A percentile compares a stretch with the other conserved stretches of the same genome.
These are phyloP conservation scores for Arthrinium phaeospermum DNA, from an alignment of 2,329 filamentous ascomycete genomes.

Conservation along the genomic window DNA sequence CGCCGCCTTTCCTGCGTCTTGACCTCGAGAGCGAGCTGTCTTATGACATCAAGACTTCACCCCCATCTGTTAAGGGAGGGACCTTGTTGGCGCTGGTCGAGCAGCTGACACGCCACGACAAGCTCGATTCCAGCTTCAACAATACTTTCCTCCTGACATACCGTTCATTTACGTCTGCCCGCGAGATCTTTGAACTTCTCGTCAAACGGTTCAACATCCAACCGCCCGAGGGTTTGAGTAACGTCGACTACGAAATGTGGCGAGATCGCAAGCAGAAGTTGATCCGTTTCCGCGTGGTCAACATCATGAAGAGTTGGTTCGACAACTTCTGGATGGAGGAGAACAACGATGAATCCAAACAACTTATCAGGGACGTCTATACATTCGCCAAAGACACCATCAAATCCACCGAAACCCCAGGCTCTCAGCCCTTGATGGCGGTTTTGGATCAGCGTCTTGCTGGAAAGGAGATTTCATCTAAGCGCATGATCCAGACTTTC, in stretches of 20 bases:
- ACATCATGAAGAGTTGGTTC: constrained; percentile 98
- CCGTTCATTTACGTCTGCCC: constrained; percentile 88
- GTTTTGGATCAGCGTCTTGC: constrained; percentile 87
- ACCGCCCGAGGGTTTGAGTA: constrained; percentile 80
- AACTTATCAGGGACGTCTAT: constrained; percentile 87
- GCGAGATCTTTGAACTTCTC: constrained; percentile 90
- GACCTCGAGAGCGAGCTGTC: constrained; percentile 89
- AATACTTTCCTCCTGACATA: constrained; percentile 98
- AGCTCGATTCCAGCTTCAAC: constrained; percentile 93
- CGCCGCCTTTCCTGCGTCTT: constrained; percentile 81
- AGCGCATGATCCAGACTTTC: constrained; percentile 85
- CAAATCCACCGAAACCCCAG: constrained; percentile 90
- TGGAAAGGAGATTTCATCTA: constrained; percentile 85
- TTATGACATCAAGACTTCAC: constrained; percentile 82
- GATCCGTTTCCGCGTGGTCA: constrained; percentile 94
- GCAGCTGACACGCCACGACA: constrained; percentile 94
- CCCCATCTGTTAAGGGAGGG: constrained; percentile 83
- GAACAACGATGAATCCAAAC: constrained; percentile 79
- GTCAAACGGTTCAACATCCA: constrained; percentile 93
- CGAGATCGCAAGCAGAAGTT: constrained; percentile 93
- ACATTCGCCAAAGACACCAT: constrained; percentile 91
- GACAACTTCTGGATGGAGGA: constrained; percentile 99
- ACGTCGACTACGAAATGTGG: constrained; percentile 84
- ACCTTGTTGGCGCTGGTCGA: constrained; percentile 89
- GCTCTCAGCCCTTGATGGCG: constrained; percentile 81